Base-by-base conservation (phyloP, 768 basidiomycete species). In the Pisolithus marmoratus region DNA sequence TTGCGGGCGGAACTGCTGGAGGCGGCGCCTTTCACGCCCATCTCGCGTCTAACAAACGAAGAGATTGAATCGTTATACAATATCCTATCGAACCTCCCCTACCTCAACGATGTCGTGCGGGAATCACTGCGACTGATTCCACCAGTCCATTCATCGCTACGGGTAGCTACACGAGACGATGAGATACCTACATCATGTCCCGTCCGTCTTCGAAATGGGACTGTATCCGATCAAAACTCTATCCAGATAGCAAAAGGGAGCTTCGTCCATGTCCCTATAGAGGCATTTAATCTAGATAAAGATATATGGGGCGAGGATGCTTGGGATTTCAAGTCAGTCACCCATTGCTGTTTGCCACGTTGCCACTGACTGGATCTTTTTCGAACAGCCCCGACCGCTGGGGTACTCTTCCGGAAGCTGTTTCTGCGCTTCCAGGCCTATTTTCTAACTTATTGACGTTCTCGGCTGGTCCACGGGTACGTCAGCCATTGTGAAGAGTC, bases 121-220 rank as follows among this genome's bases (percentile, higher is more conserved):
- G 92, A 94, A 67, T 76, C 80, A 1, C 68, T 94, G 53, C 83
- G 92, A n/a, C 68, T 93, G 38, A 76, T 87, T 19, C 85, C 90
- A 2, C 90, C 92, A 1, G 74, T 93, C 9, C 87, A 90, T 61
- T 89, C 87, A 4, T 87, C 90, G 9, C 74, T 91, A 41, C 80
- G 91, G 12, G 84, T 88, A 19, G 88, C 90, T 3, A 84, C 78
- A 1, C 77, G 79, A 58, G 87, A 91, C 59, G 91, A 94, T 60
- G 77, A 81, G 52, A 74, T 94, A 14, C 92, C 92, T 0, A 82
- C 81, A 5, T 77, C 78, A 52, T 78, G 78, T 55, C 82, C 86
- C 8, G 76, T 87, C n/a, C 73, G 75, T 58, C 65, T 66, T 48
- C 67, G 65, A 24, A 76, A 82, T 58, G 81, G 80, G 3, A 74